Evolutionary conservation across 768 basidiomycete species (phyloP), one percentile per base, ranked within the genome.

Genomic region (Amanita inopinata): DNA sequence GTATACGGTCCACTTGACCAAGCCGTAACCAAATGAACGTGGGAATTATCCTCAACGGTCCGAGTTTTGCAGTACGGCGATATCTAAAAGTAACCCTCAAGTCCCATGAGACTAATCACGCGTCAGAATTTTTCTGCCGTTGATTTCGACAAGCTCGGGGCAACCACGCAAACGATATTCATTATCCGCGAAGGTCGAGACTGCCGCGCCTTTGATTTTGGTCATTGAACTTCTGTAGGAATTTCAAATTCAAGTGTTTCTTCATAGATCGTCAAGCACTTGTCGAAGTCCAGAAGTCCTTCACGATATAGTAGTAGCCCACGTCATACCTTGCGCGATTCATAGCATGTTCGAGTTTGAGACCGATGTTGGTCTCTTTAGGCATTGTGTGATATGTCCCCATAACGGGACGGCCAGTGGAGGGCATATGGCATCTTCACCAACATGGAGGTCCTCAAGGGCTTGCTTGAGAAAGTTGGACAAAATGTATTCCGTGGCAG

Each of bases 401-500:
- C n/a, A 0, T 56, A 38, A 37, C 52, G 17, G 17, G 57, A 51
- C 5, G 53, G 64, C 3, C 59, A 61, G 12, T 84, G 82, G 83
- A 76, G 69, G 52, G 78, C 78, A 0, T 70, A 76, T 55, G 65
- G 67, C 10, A 47, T 82, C 8, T 73, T 74, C 50, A 83, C 82
- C 1, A 67, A 71, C 32, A 63, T 86, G 5, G 71, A 74, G 28
- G 67, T 65, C 10, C 59, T 84, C 52, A 73, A 75, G 34, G 62
- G 50, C 3, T 53, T 55, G 51, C 68, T 69, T 0, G 70, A 72
- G 46, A 58, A 62, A 38, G 55, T 59, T 5, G 74, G 74, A 47
- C 43, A 41, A 7, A 35, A 57, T 12, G 62, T 69, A 3, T 64
- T 65, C 41, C 71, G 73, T 50, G 75, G 72, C 1, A 59, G 62